Base-by-base conservation (phyloP, 139 green algal species). In the Zygnema cylindricum region DNA sequence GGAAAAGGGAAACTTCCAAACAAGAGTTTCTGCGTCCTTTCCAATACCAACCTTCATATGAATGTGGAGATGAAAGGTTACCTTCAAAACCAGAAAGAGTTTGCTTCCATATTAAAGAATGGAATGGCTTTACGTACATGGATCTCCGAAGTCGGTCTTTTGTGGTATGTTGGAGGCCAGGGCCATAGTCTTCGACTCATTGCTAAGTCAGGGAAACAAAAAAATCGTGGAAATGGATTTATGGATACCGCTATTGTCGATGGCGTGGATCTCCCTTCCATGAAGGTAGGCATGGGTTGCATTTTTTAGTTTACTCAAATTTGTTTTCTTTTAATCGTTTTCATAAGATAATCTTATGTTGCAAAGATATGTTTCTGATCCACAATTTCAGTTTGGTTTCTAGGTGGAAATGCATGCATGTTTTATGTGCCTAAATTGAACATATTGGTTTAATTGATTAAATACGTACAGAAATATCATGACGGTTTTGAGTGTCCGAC, bases 11-110 rank as follows among this genome's bases (percentile, higher is more conserved):
- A 25, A 7, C 49, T 63, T 16, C 49, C 49, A 7, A 25, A 7
- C 76, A 83, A 35, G 32, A 83, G 32, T 33, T 83, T 83, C 76
- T 83, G 76, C 76, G 41, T 36, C 33, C 76, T 83, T 33, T 69
- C 41, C 76, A 33, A 83, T 33, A 32, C 32, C 3, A 32, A 33
- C 11, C 43, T 83, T 30, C 76, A 83, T 54, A 33, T 83, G 41
- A 83, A 83, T 33, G 69, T 83, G 41, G 32, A 33, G 41, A 32
- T 83, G 30, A 21, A 49, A n/a, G 76, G 76, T 33, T 83, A 83
- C 76, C 30, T 69, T 30, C 76, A n/a, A 7, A 33, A 83, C n/a
- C 21, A 32, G 32, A 7, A 49, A 33, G 3, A 33, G 41, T 32
- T 33, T 7, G 41, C 43, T 1, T 2, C 1, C n/a, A 32, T 49